phyloP scores from a whole-genome alignment of 2,329 filamentous ascomycete genomes.

The Fusarium liriodendri region DNA sequence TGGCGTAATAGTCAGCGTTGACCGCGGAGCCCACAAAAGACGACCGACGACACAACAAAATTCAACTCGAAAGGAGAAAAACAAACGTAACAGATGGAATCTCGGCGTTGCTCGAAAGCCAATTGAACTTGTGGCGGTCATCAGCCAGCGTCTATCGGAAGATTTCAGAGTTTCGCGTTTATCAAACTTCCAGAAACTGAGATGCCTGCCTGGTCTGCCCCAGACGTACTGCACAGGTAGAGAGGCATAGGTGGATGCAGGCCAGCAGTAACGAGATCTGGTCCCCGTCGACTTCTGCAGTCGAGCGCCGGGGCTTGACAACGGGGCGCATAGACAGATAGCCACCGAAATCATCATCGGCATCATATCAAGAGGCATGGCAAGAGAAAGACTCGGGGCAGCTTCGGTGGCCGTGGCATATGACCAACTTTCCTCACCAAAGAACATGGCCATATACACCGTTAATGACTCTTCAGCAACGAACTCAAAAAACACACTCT shows the following conservation, averaged over 20 bases:
- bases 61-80: neutral
- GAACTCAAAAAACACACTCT: neutral
- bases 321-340: neutral
- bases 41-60: conserved; percentile 14
- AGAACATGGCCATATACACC: neutral
- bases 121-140: neutral
- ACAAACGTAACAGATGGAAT: neutral
- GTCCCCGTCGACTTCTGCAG: neutral
- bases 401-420: neutral
- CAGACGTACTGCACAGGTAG: neutral
- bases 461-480: neutral
- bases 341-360: neutral
- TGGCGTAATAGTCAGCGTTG: conserved; percentile 20
- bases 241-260: neutral
- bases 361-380: neutral
- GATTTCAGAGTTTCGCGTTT: neutral
- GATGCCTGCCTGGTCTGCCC: neutral
- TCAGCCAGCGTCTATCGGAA: neutral
- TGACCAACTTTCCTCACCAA: neutral
- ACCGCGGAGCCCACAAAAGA: neutral
- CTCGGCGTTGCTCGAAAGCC: neutral
- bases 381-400: neutral
- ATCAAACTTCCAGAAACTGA: conserved; percentile 1
- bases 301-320: neutral
- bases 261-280: neutral